phyloP scores from a whole-genome alignment of 345 rosid species.

The Geranium brycei region DNA sequence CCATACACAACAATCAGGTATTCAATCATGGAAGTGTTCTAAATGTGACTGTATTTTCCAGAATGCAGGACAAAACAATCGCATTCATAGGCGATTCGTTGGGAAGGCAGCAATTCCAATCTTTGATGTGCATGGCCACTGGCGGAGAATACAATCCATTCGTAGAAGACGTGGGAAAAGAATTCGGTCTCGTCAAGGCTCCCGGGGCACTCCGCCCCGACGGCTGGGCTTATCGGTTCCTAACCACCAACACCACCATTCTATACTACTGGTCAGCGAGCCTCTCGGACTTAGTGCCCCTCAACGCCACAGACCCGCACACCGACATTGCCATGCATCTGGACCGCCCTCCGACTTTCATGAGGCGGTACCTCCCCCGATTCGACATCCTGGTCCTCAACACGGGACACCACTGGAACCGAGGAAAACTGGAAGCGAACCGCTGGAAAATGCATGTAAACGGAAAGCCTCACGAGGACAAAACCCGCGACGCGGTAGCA shows the following conservation, averaged over 20 bases:
- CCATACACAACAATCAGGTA: too few relatives aligned
- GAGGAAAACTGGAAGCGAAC: constrained; percentile 55
- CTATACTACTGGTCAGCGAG: constrained; percentile 67
- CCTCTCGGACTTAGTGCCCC: constrained; percentile 36
- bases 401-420: constrained; percentile 84
- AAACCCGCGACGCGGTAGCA: constrained; percentile 25
- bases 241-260: constrained; percentile 52
- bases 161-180: constrained; percentile 49
- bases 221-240: constrained; percentile 60
- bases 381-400: constrained; percentile 57
- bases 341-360: constrained; percentile 61
- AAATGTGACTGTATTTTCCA: constrained; percentile 13
- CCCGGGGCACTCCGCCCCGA: constrained; percentile 49
- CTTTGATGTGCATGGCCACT: constrained; percentile 65
- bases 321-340: constrained; percentile 50
- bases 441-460: constrained; percentile 57
- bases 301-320: constrained; percentile 27
- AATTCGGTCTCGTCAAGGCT: constrained; percentile 42
- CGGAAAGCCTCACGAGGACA: constrained; percentile 30
- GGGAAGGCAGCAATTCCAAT: constrained; percentile 68
- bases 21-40: background rate
- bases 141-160: constrained; percentile 43
- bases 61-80: constrained; percentile 66
- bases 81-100: constrained; percentile 84
- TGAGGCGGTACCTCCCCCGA: constrained; percentile 34